These are phyloP conservation scores for Phytopythium helicoides DNA, from an alignment of 352 stramenopile species.

Conservation along the genomic window DNA sequence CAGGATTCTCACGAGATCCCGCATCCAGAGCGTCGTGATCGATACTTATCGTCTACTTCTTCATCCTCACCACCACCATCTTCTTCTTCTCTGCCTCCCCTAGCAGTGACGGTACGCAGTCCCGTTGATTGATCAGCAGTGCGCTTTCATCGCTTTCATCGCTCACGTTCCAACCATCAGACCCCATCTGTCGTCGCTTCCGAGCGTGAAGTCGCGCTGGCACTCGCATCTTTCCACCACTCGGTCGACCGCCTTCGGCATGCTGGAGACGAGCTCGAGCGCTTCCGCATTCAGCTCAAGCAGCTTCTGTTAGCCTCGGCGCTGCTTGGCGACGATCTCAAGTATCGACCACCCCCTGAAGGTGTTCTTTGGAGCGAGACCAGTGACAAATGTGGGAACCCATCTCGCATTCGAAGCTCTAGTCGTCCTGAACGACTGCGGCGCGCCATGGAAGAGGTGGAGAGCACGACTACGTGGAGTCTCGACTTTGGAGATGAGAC, in stretches of 20 bases:
- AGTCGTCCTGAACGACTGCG: neutral
- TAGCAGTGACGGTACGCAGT: neutral
- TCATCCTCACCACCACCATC: slow-evolving; percentile 1
- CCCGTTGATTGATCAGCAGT: neutral
- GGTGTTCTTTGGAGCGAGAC: neutral
- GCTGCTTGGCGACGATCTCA: slow-evolving; percentile 4
- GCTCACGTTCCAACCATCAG: neutral
- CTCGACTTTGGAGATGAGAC: slow-evolving; percentile 7
- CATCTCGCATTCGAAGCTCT: slow-evolving; percentile 1
- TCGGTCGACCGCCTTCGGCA: neutral
- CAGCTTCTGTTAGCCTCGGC: slow-evolving; percentile 3
- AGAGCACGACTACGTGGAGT: slow-evolving; percentile 2
- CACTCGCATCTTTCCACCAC: slow-evolving; percentile 1
- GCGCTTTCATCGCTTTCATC: neutral
- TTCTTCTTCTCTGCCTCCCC: neutral
- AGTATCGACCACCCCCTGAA: slow-evolving; percentile 1
- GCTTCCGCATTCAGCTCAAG: slow-evolving; percentile 7
- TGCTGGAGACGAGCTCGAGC: slow-evolving; percentile 2
- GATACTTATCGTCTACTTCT: neutral
- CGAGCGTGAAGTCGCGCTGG: neutral
- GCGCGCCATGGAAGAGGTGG: slow-evolving; percentile 1
- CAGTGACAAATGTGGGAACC: neutral
- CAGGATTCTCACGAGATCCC: neutral
- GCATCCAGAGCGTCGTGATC: neutral
- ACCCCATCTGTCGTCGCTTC: neutral